Conservation (phyloP, 2,329 filamentous ascomycete genomes). For the Dothidotthia symphoricarpi region DNA sequence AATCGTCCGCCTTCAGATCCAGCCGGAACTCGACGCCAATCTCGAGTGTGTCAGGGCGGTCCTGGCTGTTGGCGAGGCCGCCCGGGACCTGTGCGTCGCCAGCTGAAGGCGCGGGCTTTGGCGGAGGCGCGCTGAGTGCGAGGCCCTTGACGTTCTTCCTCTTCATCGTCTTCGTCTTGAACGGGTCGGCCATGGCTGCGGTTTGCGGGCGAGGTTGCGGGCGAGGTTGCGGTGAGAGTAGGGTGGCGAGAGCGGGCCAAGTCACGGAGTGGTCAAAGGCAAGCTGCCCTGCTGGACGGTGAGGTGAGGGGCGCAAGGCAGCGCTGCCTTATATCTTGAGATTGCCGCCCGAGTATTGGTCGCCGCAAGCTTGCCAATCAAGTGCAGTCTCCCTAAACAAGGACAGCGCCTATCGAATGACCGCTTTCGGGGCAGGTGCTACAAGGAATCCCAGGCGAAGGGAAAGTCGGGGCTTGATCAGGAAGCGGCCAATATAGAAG, state of each 20-base stretch:
- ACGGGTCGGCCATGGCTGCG: conserved; percentile 55
- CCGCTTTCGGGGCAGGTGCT: conserved; percentile 28
- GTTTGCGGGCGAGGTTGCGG: conserved; percentile 16
- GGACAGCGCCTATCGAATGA: conserved; percentile 43
- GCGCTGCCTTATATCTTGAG: conserved; percentile 29
- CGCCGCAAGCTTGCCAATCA: conserved; percentile 40
- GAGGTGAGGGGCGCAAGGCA: conserved; percentile 12
- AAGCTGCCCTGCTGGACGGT: conserved; percentile 10
- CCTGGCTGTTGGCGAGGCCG: conserved; percentile 58
- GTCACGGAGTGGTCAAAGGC: conserved; percentile 6
- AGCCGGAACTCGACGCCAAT: conserved; percentile 97
- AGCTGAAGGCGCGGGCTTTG: conserved; percentile 69
- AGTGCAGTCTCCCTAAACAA: conserved; percentile 28
- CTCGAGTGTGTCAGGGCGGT: conserved; percentile 72
- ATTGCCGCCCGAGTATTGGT: conserved; percentile 40
- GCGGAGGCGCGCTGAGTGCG: conserved; percentile 74
- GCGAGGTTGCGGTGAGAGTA: conserved; percentile 3
- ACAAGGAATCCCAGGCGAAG: conserved; percentile 13
- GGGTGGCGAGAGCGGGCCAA: conserved; percentile 4
- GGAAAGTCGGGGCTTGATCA: conserved; percentile 23
- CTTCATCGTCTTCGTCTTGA: conserved; percentile 81
- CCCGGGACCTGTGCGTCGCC: conserved; percentile 64
- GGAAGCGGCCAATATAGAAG: conserved; percentile 9
- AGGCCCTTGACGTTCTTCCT: conserved; percentile 98
- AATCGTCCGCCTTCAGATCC: conserved; percentile 85